Conservation (phyloP, 176 grass and related monocot species). For the Ensete ventricosum region DNA sequence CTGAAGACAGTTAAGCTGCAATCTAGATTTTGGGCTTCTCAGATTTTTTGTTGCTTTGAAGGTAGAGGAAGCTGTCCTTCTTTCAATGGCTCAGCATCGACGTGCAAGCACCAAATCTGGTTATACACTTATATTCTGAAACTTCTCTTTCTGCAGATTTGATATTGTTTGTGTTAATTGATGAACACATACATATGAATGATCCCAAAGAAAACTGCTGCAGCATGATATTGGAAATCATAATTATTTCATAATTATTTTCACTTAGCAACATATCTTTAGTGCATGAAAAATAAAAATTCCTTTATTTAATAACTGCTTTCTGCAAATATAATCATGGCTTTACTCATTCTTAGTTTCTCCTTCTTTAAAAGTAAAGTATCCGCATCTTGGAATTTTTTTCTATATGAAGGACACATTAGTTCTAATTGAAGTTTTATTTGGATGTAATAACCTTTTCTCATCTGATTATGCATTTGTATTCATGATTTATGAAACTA, state of each 20-base stretch:
- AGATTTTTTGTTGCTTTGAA: slow-evolving; percentile 36
- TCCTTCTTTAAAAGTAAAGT: too few relatives aligned
- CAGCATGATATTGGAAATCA: too few relatives aligned
- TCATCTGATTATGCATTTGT: not conserved
- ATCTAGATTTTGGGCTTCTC: not conserved
- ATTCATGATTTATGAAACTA: not conserved
- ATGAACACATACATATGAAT: not conserved
- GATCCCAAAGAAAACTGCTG: not conserved
- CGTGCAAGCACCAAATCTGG: slow-evolving; percentile 40
- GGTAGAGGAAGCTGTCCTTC: slow-evolving; percentile 87
- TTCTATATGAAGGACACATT: too few relatives aligned
- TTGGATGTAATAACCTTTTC: not conserved
- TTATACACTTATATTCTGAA: not conserved
- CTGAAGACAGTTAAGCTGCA: too few relatives aligned
- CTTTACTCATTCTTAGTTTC: too few relatives aligned
- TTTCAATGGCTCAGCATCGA: slow-evolving; percentile 73
- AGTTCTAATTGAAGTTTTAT: not conserved
- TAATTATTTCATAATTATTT: too few relatives aligned
- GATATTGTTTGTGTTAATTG: not conserved
- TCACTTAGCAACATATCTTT: too few relatives aligned
- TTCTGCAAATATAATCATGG: too few relatives aligned
- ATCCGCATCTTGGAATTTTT: too few relatives aligned
- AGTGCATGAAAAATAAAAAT: too few relatives aligned
- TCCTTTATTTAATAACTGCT: too few relatives aligned
- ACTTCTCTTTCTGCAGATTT: not conserved